Base-by-base conservation (phyloP, 192 early-diverging fungal genomes). In the Phlyctochytrium bullatum region DNA sequence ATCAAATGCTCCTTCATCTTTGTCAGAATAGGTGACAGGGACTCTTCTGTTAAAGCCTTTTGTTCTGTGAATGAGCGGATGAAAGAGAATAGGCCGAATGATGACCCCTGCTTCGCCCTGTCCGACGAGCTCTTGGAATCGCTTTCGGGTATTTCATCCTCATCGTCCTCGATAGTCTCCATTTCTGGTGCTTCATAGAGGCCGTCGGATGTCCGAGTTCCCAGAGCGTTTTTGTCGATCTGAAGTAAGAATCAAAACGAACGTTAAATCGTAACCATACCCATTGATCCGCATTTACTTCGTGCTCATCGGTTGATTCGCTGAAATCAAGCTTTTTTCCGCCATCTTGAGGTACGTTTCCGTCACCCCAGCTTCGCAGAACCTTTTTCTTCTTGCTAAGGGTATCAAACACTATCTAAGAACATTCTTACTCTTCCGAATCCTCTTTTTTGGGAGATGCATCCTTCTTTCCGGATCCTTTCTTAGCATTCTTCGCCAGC, bases 1-100 rank as follows among this genome's bases (percentile, higher is more conserved):
- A 95, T 85, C 63, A 98, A 70, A 71, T 96, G 94, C 66, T 94
- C 91, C 66, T 90, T 90, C 91, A 98, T 94, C 67, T 88, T 92
- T 32, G 81, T 78, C 81, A 98, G 83, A 3, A 89, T 84, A n/a
- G 91, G 91, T 2, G 86, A 87, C 52, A 98, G 76, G 33, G 82
- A 80, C 28, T 88, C 86, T 14, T 78, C 79, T 17, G 85, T 88
- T 67, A 98, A 83, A 62, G 89, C 84, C 61, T 71, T 69, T 31
- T 62, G 76, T 59, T 33, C 67, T 67, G 47, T 79, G 68, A 64
- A 80, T 73, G n/a, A 81, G 6, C 60, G 20, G 56, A 79, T 67
- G 61, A 69, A 75, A 6, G 61, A 61, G n/a, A 79, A 68, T 2
- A 79, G 23, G 10, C 73, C 73, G 28, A 52, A 59, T 0, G 30